phyloP scores from a whole-genome alignment of 257 asterid species.

The Coffea canephora region DNA sequence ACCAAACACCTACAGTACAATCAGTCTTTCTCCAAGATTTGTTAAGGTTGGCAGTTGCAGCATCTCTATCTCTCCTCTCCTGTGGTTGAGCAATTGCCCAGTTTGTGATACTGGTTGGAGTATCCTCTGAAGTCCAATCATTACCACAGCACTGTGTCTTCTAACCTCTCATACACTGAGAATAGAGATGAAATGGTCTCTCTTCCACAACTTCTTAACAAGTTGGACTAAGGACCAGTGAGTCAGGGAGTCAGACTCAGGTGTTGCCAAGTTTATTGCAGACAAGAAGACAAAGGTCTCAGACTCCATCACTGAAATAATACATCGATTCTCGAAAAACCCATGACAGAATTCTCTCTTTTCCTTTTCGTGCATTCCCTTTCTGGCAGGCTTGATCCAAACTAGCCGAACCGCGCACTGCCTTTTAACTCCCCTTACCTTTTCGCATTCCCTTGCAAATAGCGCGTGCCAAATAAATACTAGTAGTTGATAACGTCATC shows the following conservation, averaged over 20 bases:
- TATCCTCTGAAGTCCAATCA: background rate
- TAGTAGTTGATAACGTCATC: background rate
- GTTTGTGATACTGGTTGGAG: background rate
- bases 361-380: constrained; percentile 9
- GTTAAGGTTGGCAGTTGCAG: background rate
- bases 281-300: constrained; percentile 57
- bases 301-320: constrained; percentile 27
- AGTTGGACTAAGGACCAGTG: constrained; percentile 4
- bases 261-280: constrained; percentile 33
- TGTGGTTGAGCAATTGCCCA: background rate
- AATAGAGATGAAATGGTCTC: background rate
- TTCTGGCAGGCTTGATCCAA: constrained; percentile 29
- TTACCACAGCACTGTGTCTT: background rate
- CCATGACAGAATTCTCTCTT: constrained; percentile 10
- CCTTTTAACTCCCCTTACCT: background rate
- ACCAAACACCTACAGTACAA: background rate
- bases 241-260: constrained; percentile 19
- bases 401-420: constrained; percentile 8
- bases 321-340: constrained; percentile 13
- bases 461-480: constrained; percentile 44
- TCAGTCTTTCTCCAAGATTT: background rate
- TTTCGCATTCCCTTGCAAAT: constrained; percentile 11
- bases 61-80: background rate
- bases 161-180: background rate
- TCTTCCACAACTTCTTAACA: background rate